Percentiles rank a stretch among this genome's conserved stretches.
Evolutionary conservation across 176 grass and related monocot genomes (phyloP).

Genomic region (Hordeum marinum): DNA sequence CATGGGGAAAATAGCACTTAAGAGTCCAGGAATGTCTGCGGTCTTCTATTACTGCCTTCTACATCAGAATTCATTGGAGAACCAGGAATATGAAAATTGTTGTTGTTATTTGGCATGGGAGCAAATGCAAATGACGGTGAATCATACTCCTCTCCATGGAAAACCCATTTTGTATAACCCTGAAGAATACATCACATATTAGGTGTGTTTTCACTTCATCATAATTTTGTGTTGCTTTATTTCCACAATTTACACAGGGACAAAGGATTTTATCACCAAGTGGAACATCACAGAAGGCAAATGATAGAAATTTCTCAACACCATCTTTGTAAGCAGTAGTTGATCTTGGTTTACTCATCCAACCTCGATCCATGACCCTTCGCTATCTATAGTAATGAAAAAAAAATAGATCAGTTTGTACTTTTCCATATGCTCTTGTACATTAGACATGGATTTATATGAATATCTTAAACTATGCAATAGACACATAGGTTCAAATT

Average conservation of each 20-base stretch:
- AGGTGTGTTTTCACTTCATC: constrained; percentile 10
- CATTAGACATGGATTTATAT: background rate
- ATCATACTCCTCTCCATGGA: background rate
- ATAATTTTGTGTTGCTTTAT: background rate
- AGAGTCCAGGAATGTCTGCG: background rate
- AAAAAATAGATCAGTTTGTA: background rate
- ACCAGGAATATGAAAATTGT: background rate
- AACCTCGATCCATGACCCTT: background rate
- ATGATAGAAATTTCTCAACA: background rate
- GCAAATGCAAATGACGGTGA: background rate
- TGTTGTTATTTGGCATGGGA: background rate
- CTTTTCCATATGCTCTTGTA: background rate
- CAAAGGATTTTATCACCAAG: background rate
- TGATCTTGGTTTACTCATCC: constrained; percentile 11
- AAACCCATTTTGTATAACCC: background rate
- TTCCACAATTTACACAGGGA: background rate
- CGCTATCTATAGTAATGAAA: background rate
- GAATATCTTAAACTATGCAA: background rate
- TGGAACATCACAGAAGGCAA: background rate
- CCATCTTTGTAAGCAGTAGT: background rate
- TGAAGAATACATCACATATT: constrained; percentile 6
- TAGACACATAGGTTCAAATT: background rate
- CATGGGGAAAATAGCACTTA: background rate
- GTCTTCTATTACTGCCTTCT: background rate
- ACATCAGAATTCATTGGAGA: background rate